These are phyloP conservation scores for Suhomyces chickasaworum DNA, from an alignment of 1,139 yeast species.

Conservation along the genomic window DNA sequence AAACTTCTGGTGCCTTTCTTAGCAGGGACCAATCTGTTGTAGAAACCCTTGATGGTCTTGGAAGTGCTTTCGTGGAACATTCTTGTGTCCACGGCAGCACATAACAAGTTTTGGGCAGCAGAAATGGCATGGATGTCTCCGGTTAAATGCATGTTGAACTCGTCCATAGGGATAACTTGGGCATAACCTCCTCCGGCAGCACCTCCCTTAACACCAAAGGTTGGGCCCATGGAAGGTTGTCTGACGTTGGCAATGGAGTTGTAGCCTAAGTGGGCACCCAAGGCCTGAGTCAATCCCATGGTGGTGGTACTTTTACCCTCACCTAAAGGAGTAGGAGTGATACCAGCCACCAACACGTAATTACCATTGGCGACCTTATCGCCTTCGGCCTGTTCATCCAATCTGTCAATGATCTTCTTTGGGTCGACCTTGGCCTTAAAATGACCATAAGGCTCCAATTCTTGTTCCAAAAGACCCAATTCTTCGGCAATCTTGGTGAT, in stretches of 20 bases:
- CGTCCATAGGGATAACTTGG: constrained; percentile 99
- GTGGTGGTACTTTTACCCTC: constrained; percentile 98
- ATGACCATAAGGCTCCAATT: constrained; percentile 89
- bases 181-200: constrained; percentile 99
- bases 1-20: constrained; percentile 82
- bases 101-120: constrained; percentile 91
- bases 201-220: constrained; percentile 98
- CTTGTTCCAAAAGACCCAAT: constrained; percentile 78
- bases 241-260: constrained; percentile 93
- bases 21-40: constrained; percentile 83
- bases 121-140: constrained; percentile 98
- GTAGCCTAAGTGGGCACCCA: constrained; percentile 88
- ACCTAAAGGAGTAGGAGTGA: constrained; percentile 97
- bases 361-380: constrained; percentile 63
- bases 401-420: constrained; percentile 54
- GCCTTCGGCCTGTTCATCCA: constrained; percentile 58
- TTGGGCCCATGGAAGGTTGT: constrained; percentile 99
- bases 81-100: constrained; percentile 97
- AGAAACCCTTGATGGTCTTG: constrained; percentile 76
- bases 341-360: constrained; percentile 92
- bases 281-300: constrained; percentile 93
- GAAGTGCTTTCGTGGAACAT: constrained; percentile 97
- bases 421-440: constrained; percentile 89
- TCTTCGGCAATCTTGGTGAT: constrained; percentile 81
- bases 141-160: constrained; percentile 95